These are phyloP conservation scores for Marsdenia floribunda DNA, from an alignment of 257 asterid genomes.

Conservation along the genomic window DNA sequence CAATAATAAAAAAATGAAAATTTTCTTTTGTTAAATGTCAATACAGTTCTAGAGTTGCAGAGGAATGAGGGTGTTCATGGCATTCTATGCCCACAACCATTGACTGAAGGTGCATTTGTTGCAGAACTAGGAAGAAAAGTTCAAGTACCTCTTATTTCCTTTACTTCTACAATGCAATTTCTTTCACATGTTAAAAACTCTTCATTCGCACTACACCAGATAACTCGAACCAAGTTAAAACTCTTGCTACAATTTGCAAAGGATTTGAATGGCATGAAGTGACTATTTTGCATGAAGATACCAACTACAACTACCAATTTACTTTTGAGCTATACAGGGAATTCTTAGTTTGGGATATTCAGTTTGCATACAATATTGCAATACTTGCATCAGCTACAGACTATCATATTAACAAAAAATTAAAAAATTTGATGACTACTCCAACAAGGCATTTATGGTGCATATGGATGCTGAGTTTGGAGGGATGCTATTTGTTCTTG, in stretches of 20 bases:
- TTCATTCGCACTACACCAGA: conserved; percentile 32
- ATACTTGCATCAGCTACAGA: conserved; percentile 21
- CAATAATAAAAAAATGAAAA: not conserved
- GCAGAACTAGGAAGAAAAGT: conserved; percentile 41
- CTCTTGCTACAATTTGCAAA: conserved; percentile 29
- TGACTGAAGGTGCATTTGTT: conserved; percentile 29
- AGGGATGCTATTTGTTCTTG: conserved; percentile 30
- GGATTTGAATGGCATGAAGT: conserved; percentile 33
- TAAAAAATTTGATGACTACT: conserved; percentile 32
- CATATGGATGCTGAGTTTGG: conserved; percentile 32
- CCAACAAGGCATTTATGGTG: conserved; percentile 48
- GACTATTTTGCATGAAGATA: conserved; percentile 29
- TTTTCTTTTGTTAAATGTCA: not conserved
- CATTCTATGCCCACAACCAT: conserved; percentile 35
- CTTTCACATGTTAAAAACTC: conserved; percentile 19
- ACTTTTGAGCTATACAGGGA: conserved; percentile 28
- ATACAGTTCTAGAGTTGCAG: conserved; percentile 44
- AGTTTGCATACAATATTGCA: conserved; percentile 16
- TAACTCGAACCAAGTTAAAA: conserved; percentile 28
- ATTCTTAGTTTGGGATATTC: conserved; percentile 16
- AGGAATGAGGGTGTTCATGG: conserved; percentile 48
- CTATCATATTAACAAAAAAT: conserved; percentile 13
- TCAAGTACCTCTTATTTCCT: conserved; percentile 38
- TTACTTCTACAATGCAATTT: conserved; percentile 36
- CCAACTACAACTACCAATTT: conserved; percentile 19